Evolutionary conservation across 768 basidiomycete genomes (phyloP).

Genomic region (Hypholoma sublateritium): DNA sequence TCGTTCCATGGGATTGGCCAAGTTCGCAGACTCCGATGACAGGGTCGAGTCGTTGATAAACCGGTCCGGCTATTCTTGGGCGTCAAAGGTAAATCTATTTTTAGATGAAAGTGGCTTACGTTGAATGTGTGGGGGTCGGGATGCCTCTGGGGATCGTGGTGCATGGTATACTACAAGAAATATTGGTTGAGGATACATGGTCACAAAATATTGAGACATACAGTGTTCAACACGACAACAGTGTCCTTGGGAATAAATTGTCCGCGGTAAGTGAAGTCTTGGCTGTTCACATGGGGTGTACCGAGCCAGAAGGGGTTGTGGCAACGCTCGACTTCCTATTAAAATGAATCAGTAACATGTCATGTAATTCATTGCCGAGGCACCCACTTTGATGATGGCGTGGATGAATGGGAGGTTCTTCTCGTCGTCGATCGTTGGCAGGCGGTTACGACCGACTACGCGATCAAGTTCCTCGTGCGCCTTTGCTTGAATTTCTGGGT

Average conservation of each 20-base stretch:
- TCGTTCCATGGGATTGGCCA: conserved; percentile 39
- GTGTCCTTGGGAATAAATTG: conserved; percentile 40
- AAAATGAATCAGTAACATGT: no score
- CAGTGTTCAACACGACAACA: conserved; percentile 38
- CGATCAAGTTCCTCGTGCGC: conserved; percentile 27
- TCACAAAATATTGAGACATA: conserved; percentile 13
- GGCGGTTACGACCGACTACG: conserved; percentile 20
- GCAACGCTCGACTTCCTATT: conserved; percentile 35
- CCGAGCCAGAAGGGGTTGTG: conserved; percentile 39
- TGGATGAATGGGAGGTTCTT: conserved; percentile 22
- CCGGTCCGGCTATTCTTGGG: conserved; percentile 37
- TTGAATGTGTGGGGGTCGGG: conserved; percentile 37
- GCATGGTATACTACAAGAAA: conserved; percentile 32
- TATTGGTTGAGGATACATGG: not conserved
- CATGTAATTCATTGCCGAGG: conserved; percentile 3
- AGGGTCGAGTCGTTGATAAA: conserved; percentile 37
- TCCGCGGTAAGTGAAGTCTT: conserved; percentile 41
- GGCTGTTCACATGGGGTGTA: conserved; percentile 36
- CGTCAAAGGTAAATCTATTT: not conserved
- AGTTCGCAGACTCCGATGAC: conserved; percentile 43
- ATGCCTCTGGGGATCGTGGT: conserved; percentile 35
- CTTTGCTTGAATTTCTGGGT: conserved; percentile 23
- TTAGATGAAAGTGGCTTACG: conserved; percentile 12
- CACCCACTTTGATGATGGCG: conserved; percentile 24
- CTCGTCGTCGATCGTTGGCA: conserved; percentile 21